phyloP scores from a whole-genome alignment of 306 rosid genomes.

The Dalbergia cultrata region DNA sequence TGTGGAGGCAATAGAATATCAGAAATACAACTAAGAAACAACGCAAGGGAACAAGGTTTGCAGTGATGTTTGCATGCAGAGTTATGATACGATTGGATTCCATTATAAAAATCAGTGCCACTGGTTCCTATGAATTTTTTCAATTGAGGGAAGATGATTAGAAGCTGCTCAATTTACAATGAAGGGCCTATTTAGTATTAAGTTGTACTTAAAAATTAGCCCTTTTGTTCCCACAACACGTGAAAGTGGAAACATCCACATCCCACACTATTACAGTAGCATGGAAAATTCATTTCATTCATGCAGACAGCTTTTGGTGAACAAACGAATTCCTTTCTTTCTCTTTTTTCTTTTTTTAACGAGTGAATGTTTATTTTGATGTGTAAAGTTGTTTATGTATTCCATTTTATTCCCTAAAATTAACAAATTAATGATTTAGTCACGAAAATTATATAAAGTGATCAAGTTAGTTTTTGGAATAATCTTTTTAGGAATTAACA shows the following conservation, averaged over 20 bases:
- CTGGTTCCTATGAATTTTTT: constrained; percentile 16
- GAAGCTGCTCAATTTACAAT: constrained; percentile 50
- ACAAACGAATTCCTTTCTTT: not conserved
- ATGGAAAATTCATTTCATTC: not conserved
- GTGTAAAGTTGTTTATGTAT: too few relatives aligned
- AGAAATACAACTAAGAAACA: constrained; percentile 61
- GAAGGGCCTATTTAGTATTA: not conserved
- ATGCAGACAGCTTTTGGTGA: not conserved
- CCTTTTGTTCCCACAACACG: constrained; percentile 27
- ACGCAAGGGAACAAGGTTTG: constrained; percentile 76
- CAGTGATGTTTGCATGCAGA: constrained; percentile 62
- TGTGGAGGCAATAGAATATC: constrained; percentile 60
- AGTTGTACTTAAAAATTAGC: not conserved
- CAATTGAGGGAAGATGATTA: constrained; percentile 49
- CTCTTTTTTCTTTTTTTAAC: too few relatives aligned
- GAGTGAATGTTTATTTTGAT: not conserved
- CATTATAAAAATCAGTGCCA: constrained; percentile 34
- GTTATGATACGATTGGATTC: constrained; percentile 40
- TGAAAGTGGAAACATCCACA: constrained; percentile 13
- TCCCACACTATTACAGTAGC: not conserved
- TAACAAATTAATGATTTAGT: too few relatives aligned
- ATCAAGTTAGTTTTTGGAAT: too few relatives aligned
- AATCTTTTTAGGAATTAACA: too few relatives aligned
- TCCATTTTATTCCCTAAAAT: too few relatives aligned
- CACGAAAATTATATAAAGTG: too few relatives aligned